Percentiles rank a stretch among this genome's conserved stretches.
These are phyloP conservation scores for Termitomyces sp. DNA, from an alignment of 768 basidiomycete genomes.

Conservation along the genomic window DNA sequence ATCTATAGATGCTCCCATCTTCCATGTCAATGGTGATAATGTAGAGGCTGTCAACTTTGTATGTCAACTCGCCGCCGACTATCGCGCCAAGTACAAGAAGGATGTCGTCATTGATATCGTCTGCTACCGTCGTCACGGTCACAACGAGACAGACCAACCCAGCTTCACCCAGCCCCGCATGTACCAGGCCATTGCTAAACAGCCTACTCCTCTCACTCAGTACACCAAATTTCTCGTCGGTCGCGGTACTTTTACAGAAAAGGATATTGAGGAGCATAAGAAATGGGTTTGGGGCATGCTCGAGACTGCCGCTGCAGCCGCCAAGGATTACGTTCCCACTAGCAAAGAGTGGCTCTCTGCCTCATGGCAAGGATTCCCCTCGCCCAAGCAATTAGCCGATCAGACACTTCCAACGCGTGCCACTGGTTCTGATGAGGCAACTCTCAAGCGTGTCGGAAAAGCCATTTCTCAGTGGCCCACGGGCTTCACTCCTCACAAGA, in stretches of 20 bases:
- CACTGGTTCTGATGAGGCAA: slow-evolving; percentile 77
- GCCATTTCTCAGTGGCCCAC: slow-evolving; percentile 83
- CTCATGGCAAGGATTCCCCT: slow-evolving; percentile 98
- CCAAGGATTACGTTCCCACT: slow-evolving; percentile 94
- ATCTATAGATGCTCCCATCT: slow-evolving; percentile 96
- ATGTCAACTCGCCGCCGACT: slow-evolving; percentile 96
- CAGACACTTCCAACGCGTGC: slow-evolving; percentile 85
- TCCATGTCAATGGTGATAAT: slow-evolving; percentile 99
- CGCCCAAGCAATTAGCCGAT: slow-evolving; percentile 92
- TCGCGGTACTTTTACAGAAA: slow-evolving; percentile 91
- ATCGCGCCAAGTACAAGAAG: slow-evolving; percentile 97
- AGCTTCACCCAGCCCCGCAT: slow-evolving; percentile 98
- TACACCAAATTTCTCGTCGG: slow-evolving; percentile 90
- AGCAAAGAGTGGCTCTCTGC: slow-evolving; percentile 97
- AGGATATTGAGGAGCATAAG: slow-evolving; percentile 97
- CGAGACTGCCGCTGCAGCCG: slow-evolving; percentile 89
- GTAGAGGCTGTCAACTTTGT: slow-evolving; percentile 98
- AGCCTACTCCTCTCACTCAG: slow-evolving; percentile 87
- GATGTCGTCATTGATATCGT: slow-evolving; percentile 99
- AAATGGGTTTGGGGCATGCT: slow-evolving; percentile 99
- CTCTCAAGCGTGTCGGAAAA: slow-evolving; percentile 81
- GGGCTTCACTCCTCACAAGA: slow-evolving; percentile 85
- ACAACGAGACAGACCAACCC: slow-evolving; percentile 99
- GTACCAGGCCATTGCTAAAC: slow-evolving; percentile 96
- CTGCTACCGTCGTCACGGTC: slow-evolving; percentile 98